phyloP scores from a whole-genome alignment of 352 stramenopile genomes.

The Pythium catenulatum region DNA sequence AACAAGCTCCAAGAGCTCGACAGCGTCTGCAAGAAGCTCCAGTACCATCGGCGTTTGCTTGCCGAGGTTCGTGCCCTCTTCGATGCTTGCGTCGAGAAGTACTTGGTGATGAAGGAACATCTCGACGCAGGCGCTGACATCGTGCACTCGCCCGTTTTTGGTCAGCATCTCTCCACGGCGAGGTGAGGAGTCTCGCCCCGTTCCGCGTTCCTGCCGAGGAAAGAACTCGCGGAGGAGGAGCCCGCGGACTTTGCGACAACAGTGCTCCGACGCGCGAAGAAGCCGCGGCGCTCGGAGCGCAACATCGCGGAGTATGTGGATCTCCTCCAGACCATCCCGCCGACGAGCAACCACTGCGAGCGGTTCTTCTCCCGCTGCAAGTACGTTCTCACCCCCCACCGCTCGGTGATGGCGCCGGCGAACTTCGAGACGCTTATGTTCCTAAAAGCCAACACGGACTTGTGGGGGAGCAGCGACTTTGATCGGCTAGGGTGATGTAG shows the following conservation, averaged over 20 bases:
- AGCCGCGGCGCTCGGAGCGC: background rate
- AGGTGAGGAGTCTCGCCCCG: background rate
- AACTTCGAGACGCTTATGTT: constrained; percentile 57
- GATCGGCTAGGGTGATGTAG: too few species aligned
- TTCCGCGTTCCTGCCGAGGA: background rate
- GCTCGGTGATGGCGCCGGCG: background rate
- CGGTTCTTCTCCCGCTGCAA: constrained; percentile 49
- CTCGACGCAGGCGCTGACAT: background rate
- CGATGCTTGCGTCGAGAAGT: constrained; percentile 25
- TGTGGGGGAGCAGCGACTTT: constrained; percentile 9
- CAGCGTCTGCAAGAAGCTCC: constrained; percentile 45
- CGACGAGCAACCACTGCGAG: constrained; percentile 24
- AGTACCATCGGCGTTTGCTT: constrained; percentile 7
- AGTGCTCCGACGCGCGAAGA: constrained; percentile 1
- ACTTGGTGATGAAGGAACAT: constrained; percentile 15
- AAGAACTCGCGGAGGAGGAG: background rate
- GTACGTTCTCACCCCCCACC: constrained; percentile 18
- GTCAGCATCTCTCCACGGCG: background rate
- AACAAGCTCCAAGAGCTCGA: constrained; percentile 43
- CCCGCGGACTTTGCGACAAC: background rate
- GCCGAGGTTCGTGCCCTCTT: constrained; percentile 37
- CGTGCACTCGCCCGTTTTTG: background rate
- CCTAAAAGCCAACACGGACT: constrained; percentile 27
- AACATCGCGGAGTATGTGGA: background rate
- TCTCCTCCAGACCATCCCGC: background rate